Evolutionary conservation across 2,329 filamentous ascomycete species (phyloP).

Genomic region (Trichoderma sp.): DNA sequence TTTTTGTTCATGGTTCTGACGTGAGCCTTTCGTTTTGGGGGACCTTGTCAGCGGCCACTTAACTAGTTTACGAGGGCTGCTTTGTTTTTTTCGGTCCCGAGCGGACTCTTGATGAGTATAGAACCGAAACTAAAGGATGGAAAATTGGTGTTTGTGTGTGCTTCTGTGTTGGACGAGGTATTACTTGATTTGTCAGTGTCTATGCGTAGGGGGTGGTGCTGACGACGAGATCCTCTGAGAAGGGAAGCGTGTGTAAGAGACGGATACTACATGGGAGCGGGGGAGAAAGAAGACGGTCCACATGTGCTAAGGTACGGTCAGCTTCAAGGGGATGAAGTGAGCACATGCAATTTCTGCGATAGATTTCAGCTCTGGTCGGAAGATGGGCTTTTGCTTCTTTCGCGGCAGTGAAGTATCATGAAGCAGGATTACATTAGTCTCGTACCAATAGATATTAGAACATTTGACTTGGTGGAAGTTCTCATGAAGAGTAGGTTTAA

Average conservation of each 20-base stretch:
- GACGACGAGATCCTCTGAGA: background rate
- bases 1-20: slow-evolving; percentile 25
- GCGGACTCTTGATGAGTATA: too few species aligned
- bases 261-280: background rate
- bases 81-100: background rate
- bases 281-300: slow-evolving; percentile 8
- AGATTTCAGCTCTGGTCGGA: background rate
- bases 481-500: too few species aligned
- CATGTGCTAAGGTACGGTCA: background rate
- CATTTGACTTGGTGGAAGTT: too few species aligned
- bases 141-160: too few species aligned
- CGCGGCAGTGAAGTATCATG: background rate
- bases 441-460: too few species aligned
- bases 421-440: too few species aligned
- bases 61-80: background rate
- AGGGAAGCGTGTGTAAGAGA: background rate
- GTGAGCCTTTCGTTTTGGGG: slow-evolving; percentile 17
- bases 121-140: too few species aligned
- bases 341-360: background rate
- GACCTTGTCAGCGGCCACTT: slow-evolving; percentile 20
- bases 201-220: too few species aligned
- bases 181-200: too few species aligned
- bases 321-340: slow-evolving; percentile 4
- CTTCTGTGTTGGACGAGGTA: too few species aligned
- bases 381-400: background rate